Conservation (phyloP, 2,329 filamentous ascomycete genomes). For the Pseudocercospora musae region DNA sequence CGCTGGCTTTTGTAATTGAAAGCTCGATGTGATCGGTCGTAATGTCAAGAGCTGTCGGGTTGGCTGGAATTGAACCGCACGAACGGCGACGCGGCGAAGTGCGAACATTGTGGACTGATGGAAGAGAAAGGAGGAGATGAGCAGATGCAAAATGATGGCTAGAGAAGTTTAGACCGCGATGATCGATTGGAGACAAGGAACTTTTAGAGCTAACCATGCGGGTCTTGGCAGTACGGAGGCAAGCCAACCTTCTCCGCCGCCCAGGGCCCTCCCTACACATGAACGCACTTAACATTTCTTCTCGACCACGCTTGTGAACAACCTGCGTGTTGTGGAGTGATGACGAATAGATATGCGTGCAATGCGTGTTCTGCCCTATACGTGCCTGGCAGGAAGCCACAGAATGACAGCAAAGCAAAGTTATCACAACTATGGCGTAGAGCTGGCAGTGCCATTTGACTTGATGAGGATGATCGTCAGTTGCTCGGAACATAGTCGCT, state of each 20-base stretch:
- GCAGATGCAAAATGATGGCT: not conserved
- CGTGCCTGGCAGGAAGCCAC: not conserved
- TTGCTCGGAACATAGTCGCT: not conserved
- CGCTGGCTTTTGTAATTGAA: constrained; percentile 39
- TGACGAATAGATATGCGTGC: not conserved
- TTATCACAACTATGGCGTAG: not conserved
- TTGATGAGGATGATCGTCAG: not conserved
- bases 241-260: not conserved
- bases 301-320: not conserved
- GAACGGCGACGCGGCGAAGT: constrained; percentile 56
- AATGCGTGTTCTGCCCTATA: not conserved
- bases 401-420: not conserved
- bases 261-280: too few relatives aligned
- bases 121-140: not conserved
- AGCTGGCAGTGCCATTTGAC: not conserved
- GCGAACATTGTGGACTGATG: constrained; percentile 47
- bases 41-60: constrained; percentile 40
- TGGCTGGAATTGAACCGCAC: constrained; percentile 50
- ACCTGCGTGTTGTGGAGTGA: not conserved
- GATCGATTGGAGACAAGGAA: not conserved
- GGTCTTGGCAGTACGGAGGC: not conserved
- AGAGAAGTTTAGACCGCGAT: not conserved
- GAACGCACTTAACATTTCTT: not conserved
- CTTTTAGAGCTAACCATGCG: not conserved
- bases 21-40: constrained; percentile 27